Evolutionary conservation across 2,329 filamentous ascomycete species (phyloP).

Genomic region (Cytospora mali): DNA sequence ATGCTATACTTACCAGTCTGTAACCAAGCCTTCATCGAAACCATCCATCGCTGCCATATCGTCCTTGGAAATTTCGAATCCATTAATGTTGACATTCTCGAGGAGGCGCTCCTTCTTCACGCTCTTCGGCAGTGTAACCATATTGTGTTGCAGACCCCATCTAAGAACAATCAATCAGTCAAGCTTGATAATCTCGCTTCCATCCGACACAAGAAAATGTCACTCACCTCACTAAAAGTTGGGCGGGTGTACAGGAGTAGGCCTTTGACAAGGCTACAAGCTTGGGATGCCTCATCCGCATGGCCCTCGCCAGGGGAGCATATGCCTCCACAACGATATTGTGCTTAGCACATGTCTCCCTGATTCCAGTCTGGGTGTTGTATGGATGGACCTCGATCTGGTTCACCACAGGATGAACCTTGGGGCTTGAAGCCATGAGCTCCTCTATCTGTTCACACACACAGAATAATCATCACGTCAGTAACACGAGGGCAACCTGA

Average conservation of each 20-base stretch:
- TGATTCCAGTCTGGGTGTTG: slow-evolving; percentile 71
- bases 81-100: slow-evolving; percentile 64
- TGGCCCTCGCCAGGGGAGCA: slow-evolving; percentile 72
- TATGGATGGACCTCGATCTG: slow-evolving; percentile 85
- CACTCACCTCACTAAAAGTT: slow-evolving; percentile 65
- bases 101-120: slow-evolving; percentile 61
- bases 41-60: slow-evolving; percentile 66
- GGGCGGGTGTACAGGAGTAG: slow-evolving; percentile 70
- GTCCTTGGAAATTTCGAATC: slow-evolving; percentile 62
- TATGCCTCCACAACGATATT: slow-evolving; percentile 77
- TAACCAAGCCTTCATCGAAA: slow-evolving; percentile 73
- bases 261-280: slow-evolving; percentile 65
- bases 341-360: slow-evolving; percentile 65
- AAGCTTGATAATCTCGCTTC: too few relatives aligned
- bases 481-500: not conserved
- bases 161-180: slow-evolving; percentile 39
- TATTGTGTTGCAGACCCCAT: slow-evolving; percentile 77
- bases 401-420: slow-evolving; percentile 69
- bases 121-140: slow-evolving; percentile 76
- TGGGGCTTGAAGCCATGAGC: slow-evolving; percentile 63
- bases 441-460: slow-evolving; percentile 60
- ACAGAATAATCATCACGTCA: not conserved
- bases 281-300: slow-evolving; percentile 68
- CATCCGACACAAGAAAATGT: not conserved
- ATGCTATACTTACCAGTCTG: slow-evolving; percentile 55